Base-by-base conservation (phyloP, 1,139 yeast genomes). In the Insectozyma bohioensis region DNA sequence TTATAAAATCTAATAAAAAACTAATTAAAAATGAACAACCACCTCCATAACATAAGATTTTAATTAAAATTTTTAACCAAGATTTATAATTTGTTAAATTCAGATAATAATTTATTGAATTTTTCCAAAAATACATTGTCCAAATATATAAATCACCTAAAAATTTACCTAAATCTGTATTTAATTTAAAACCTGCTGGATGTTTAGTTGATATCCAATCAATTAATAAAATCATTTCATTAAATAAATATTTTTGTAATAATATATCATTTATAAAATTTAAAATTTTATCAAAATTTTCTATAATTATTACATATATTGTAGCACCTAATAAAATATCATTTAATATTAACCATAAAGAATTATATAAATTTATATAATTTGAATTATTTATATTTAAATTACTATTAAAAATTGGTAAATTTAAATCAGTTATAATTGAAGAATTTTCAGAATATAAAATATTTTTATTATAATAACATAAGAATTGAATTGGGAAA, bases 131-230 rank as follows among this genome's bases (percentile, higher is more conserved):
- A 34, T 75, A 76, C 28, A 90, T 70, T 6, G 90, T 84, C 97
- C 97, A 92, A 17, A 84, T 53, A 46, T 85, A 84, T 32, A 94
- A 61, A 37, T 88, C 95, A 15, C 96, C 95, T 54, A 90, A 71
- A 49, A 94, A 94, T 17, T 69, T 72, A 0, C 97, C 90, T 21
- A 94, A 66, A 50, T 88, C 97, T 36, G 79, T 81, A 56, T 94
- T 94, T 37, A 94, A 72, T 52, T 94, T 94, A 50, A 94, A 80
- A 2, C 98, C 98, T 7, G 95, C 96, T 0, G 98, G 98, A 53
- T 92, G 85, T 44, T 63, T 42, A 11, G 76, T 76, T 62, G 90
- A 87, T 21, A 94, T 67, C 94, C 95, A 85, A 2, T 66, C 47
- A 9, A 90, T 78, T 20, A 83, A 58, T 3, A 53, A 46, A 24